Evolutionary conservation across 306 rosid species (phyloP), one percentile per base, ranked within the genome.

Genomic region (Cucurbita ficifolia): DNA sequence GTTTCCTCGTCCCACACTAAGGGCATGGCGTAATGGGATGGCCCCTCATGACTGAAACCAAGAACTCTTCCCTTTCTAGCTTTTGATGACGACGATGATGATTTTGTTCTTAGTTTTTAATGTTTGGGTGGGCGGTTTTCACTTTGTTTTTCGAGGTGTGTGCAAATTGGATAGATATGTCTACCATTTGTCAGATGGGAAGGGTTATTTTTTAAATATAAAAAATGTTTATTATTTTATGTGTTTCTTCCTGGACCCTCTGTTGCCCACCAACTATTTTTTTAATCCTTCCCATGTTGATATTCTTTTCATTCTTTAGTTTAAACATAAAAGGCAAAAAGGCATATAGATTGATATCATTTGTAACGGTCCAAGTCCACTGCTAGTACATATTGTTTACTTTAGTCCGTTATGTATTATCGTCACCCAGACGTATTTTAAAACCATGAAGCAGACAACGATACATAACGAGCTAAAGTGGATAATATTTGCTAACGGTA

Each of bases 1-100:
- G 85, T 88, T 89, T 89, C 92, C 92, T 84, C 88, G 82, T 86
- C 85, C 80, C 96, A 82, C 92, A 82, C 74, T 79, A 82, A 63
- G 72, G 68, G 40, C 39, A 22, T 55, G 16, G 33, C 17, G 11
- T 55, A 12, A 5, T 6, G 42, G 46, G 69, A 62, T 62, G 69
- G 48, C 69, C 70, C 70, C 49, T 29, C 33, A 29, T 29, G 33
- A 29, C 33, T 29, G 33, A 29, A 29, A 29, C 33, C 33, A 29
- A 29, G 33, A 29, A 29, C 33, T 29, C 33, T 29, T 29, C 2
- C 3, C 33, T 3, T 29, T 29, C 2, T 29, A 29, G 33, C 33
- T 29, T 29, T 29, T 29, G 33, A 29, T 29, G 33, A 29, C 33
- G 33, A 29, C 0, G 17, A 56, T 22, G 62, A 56, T 56, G 52